Base-by-base conservation (phyloP, 371 early-diverging fungal genomes). In the Rhizomucor miehei region DNA sequence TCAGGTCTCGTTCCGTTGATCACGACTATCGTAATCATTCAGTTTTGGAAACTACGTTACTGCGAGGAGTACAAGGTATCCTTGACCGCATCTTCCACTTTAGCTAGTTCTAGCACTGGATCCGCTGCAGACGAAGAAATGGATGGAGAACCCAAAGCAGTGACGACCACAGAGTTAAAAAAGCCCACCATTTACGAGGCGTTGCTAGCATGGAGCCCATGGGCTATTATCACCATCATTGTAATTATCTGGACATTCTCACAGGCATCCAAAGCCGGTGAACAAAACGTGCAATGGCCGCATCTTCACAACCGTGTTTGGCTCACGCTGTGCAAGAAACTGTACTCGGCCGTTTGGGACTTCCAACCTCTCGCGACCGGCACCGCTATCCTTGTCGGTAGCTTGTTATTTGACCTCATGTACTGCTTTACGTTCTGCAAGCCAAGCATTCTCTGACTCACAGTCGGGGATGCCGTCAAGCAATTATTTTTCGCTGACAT, bases 301-400 rank as follows among this genome's bases (percentile, higher is more conserved):
- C 47, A 77, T 51, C 55, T 77, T 9, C 66, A 77, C 44, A 52
- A 71, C 44, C 43, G 60, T 45, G 69, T 75, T 12, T 78, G 71
- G 59, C 29, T 78, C 17, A 78, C 79, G 0, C 52, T 78, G 6
- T 78, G 73, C 37, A 48, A 45, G 2, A 72, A 78, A 48, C 52
- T 41, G 19, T 78, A 78, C 44, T 69, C 59, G 49, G 79, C 79
- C 17, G 56, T 78, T 25, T 78, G 75, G 75, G 62, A 52, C 10
- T 78, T 78, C 61, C 73, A 78, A 20, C 79, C 79, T 8, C 44
- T 78, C n/a, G 73, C 71, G 21, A 78, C 79, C 4, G 79, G 79
- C 10, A 78, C 79, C 12, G 72, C 72, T 6, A 75, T 78, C 24
- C 51, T 78, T 10, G 49, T 74, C 4, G 56, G 69, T 9, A 40